Percentiles rank a stretch among this genome's conserved stretches.
Conservation (phyloP, 768 basidiomycete species). For the Auricularia sp. region DNA sequence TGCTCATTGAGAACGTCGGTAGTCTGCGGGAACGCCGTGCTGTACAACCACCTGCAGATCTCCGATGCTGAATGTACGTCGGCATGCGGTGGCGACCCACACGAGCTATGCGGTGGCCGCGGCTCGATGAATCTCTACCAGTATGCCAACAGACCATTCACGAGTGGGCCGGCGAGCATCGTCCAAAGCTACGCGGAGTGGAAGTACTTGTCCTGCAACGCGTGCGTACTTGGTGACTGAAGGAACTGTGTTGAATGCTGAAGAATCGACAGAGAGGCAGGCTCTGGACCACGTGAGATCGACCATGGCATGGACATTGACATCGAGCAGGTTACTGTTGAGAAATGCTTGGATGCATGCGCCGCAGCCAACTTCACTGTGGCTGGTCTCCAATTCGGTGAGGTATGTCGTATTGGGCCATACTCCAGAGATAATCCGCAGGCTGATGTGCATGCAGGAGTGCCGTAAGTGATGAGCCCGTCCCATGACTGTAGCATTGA, state of each 20-base stretch:
- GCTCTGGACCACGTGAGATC: neutral
- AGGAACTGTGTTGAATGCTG: neutral
- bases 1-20: neutral
- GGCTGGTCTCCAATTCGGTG: neutral
- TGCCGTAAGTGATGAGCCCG: neutral
- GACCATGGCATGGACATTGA: neutral
- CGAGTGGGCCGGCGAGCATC: neutral
- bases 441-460: neutral
- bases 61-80: neutral
- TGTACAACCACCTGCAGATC: neutral
- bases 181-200: neutral
- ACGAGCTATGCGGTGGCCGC: neutral
- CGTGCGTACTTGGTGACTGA: neutral
- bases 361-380: neutral
- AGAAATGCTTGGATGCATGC: neutral
- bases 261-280: neutral
- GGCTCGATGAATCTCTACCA: neutral
- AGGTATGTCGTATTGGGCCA: neutral
- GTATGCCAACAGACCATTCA: neutral
- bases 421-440: neutral
- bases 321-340: neutral
- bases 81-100: neutral
- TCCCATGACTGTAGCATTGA: no score
- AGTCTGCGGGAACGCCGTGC: neutral
- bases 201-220: neutral